Evolutionary conservation across 2,329 filamentous ascomycete genomes (phyloP).

Genomic region (Achaetomium macrosporum): DNA sequence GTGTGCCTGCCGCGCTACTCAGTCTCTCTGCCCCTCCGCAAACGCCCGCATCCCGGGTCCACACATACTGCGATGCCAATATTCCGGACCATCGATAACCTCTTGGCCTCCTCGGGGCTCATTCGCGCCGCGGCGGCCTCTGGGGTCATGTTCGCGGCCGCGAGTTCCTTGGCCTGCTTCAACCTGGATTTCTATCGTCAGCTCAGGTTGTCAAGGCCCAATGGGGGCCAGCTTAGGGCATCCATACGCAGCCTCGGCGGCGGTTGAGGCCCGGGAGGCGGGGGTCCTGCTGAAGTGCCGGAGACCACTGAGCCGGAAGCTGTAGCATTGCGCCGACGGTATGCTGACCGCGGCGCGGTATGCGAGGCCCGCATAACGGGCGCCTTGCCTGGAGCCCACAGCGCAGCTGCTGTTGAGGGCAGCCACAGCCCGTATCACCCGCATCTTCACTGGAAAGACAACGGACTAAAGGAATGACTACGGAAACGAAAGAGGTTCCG

Average conservation of each 20-base stretch:
- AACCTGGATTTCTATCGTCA: constrained; percentile 31
- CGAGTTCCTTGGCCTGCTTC: constrained; percentile 49
- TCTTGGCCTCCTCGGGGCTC: constrained; percentile 68
- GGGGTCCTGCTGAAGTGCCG: constrained; percentile 37
- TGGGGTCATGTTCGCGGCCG: constrained; percentile 44
- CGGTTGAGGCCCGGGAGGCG: constrained; percentile 30
- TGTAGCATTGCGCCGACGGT: constrained; percentile 30
- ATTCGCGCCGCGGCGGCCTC: constrained; percentile 71
- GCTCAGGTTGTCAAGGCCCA: background rate
- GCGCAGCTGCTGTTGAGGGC: constrained; percentile 35
- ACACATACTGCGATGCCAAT: constrained; percentile 86
- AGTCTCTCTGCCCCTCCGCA: constrained; percentile 7
- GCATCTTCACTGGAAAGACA: constrained; percentile 31
- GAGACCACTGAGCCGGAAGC: constrained; percentile 29
- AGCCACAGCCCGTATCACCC: constrained; percentile 35
- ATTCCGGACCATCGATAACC: constrained; percentile 80
- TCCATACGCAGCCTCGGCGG: constrained; percentile 37
- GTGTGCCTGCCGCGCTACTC: constrained; percentile 59
- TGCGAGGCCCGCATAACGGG: constrained; percentile 31
- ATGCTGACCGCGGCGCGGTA: constrained; percentile 26
- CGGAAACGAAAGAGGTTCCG: constrained; percentile 10
- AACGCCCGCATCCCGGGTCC: background rate
- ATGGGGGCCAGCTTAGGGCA: background rate
- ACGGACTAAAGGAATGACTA: constrained; percentile 23
- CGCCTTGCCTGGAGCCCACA: constrained; percentile 29